Evolutionary conservation across 1,284 basidiomycete genomes (phyloP), one percentile per base, ranked within the genome.

Genomic region (Marasmius tenuissimus): DNA sequence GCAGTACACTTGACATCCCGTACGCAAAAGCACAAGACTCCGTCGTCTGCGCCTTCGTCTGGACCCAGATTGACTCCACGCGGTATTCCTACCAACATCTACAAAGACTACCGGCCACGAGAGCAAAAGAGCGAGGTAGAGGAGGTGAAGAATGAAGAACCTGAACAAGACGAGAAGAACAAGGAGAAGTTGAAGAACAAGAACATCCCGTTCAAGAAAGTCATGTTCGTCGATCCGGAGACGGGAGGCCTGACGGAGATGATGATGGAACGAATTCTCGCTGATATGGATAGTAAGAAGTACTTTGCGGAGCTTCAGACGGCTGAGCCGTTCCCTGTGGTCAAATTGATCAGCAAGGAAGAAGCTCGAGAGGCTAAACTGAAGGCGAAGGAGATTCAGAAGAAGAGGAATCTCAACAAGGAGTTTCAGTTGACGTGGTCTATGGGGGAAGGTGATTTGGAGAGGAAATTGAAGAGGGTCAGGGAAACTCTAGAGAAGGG

Each of bases 341-440:
- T 89, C 42, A 83, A 80, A 67, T 70, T 88, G 40, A 68, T 81
- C 40, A 70, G 80, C 62, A 76, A 74, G 42, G 72, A 72, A 64
- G 78, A 73, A 27, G 70, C 71, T 22, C 73, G 72, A 42, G 68
- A 68, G 39, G 71, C 71, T 61, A 73, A 74, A 50, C 78, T 76
- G 66, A 72, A 76, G 54, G 68, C 69, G 39, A 77, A 73, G 63
- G 69, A 69, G 57, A 73, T 73, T 58, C 68, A 73, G 38, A 76
- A 71, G 45, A 74, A 73, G 62, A 70, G 71, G 22, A 76, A 74
- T 52, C 76, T 81, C 57, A 71, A 76, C 60, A 93, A 93, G 76
- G 89, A 93, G 76, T 78, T 92, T 4, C 89, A 91, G 73, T 69
- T 94, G 61, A 86, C 87, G 6, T 94, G 91, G 89, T 79, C 77